phyloP scores from a whole-genome alignment of 148 eudicot species.

The Heliamphora exappendiculata region DNA sequence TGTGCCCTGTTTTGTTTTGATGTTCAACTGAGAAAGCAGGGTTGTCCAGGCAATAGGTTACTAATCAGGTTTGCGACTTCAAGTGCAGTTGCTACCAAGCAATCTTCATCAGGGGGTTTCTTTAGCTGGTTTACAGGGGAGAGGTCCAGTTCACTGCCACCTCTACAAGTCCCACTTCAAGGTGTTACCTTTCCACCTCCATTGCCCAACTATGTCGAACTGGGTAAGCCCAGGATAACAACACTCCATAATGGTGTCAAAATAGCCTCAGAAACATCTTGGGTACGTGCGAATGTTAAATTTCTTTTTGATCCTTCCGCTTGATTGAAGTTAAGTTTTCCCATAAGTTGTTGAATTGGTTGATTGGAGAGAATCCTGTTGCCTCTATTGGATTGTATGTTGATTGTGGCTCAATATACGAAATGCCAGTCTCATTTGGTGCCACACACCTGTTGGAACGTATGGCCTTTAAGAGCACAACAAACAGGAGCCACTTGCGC shows the following conservation, averaged over 20 bases:
- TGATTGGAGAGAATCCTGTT: slow-evolving; percentile 52
- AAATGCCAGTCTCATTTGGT: slow-evolving; percentile 63
- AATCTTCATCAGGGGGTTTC: slow-evolving; percentile 61
- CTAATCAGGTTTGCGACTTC: slow-evolving; percentile 72
- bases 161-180: slow-evolving; percentile 71
- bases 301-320: neutral
- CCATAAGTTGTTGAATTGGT: neutral
- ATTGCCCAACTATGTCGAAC: slow-evolving; percentile 71
- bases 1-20: slow-evolving; percentile 7
- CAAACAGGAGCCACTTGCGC: slow-evolving; percentile 81
- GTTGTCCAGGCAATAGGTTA: slow-evolving; percentile 34
- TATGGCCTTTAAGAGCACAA: slow-evolving; percentile 91
- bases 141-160: slow-evolving; percentile 44
- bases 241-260: slow-evolving; percentile 80
- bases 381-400: slow-evolving; percentile 86
- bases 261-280: slow-evolving; percentile 76
- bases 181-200: slow-evolving; percentile 60
- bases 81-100: slow-evolving; percentile 55
- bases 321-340: neutral
- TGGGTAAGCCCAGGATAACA: slow-evolving; percentile 65
- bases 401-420: slow-evolving; percentile 82
- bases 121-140: slow-evolving; percentile 75
- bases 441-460: slow-evolving; percentile 88
- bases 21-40: slow-evolving; percentile 32
- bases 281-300: slow-evolving; percentile 35